Percentiles rank a stretch among this genome's conserved stretches.
phyloP scores from a whole-genome alignment of 2,329 filamentous ascomycete genomes.

The Ophiostoma fasciatum region DNA sequence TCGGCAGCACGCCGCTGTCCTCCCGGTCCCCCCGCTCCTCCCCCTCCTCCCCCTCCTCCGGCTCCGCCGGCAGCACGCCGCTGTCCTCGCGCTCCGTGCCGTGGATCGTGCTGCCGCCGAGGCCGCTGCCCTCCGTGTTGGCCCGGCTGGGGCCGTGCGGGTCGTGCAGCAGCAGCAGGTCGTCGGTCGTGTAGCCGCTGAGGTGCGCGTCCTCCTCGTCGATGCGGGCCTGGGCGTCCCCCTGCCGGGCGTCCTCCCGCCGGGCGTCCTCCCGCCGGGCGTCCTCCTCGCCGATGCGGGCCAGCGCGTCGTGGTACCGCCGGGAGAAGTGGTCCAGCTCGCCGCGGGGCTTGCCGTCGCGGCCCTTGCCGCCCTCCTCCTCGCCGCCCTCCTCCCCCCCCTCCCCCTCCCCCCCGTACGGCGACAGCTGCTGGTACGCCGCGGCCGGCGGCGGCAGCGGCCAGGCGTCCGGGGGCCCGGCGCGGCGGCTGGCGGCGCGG shows the following conservation, averaged over 20 bases:
- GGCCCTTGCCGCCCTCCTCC: too few species aligned
- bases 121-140: neutral
- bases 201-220: too few species aligned
- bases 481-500: neutral
- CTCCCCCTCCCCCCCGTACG: too few species aligned
- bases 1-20: neutral
- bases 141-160: constrained; percentile 5
- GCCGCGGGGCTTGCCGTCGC: constrained; percentile 7
- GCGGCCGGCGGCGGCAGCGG: neutral
- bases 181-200: too few species aligned
- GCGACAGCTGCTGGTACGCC: constrained; percentile 6
- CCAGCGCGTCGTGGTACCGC: constrained; percentile 26
- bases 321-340: constrained; percentile 32
- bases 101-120: neutral
- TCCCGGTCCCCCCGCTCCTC: neutral
- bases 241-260: constrained; percentile 2
- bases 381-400: too few species aligned
- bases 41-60: too few species aligned
- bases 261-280: neutral
- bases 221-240: too few species aligned
- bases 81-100: neutral
- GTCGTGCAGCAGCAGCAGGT: too few species aligned
- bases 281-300: constrained; percentile 23
- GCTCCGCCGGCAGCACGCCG: neutral
- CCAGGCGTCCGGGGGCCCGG: neutral